Evolutionary conservation across 257 asterid genomes (phyloP).

Genomic region (Jasminum sambac): DNA sequence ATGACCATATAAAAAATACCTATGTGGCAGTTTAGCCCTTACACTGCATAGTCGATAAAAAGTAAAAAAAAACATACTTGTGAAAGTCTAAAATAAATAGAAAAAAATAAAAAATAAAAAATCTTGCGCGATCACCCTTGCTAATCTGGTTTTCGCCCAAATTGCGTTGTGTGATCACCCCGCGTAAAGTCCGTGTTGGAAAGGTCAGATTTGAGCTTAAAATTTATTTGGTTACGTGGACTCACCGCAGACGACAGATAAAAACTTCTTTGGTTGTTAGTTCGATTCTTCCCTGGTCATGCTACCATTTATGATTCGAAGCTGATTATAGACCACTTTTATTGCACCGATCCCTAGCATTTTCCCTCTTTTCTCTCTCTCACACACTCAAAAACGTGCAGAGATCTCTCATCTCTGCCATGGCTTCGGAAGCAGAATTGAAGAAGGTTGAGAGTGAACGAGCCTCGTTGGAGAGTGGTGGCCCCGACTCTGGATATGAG

Average conservation of each 20-base stretch:
- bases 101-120: too few species aligned
- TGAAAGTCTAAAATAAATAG: too few species aligned
- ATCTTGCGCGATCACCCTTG: too few species aligned
- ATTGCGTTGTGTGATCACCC: too few species aligned
- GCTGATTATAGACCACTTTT: background rate
- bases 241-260: background rate
- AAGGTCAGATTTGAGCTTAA: too few species aligned
- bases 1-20: too few species aligned
- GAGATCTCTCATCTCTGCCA: slow-evolving; percentile 33
- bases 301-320: background rate
- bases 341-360: background rate
- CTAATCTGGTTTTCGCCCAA: too few species aligned
- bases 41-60: too few species aligned
- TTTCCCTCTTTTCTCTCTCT: background rate
- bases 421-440: slow-evolving; percentile 37
- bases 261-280: background rate
- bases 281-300: background rate
- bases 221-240: too few species aligned
- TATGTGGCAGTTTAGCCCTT: too few species aligned
- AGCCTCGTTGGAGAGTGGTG: slow-evolving; percentile 49
- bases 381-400: slow-evolving; percentile 7
- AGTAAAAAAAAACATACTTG: too few species aligned
- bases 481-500: slow-evolving; percentile 54
- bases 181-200: too few species aligned
- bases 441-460: slow-evolving; percentile 38